Conservation (phyloP, 1,284 basidiomycete species). For the Ceratobasidium sp. region DNA sequence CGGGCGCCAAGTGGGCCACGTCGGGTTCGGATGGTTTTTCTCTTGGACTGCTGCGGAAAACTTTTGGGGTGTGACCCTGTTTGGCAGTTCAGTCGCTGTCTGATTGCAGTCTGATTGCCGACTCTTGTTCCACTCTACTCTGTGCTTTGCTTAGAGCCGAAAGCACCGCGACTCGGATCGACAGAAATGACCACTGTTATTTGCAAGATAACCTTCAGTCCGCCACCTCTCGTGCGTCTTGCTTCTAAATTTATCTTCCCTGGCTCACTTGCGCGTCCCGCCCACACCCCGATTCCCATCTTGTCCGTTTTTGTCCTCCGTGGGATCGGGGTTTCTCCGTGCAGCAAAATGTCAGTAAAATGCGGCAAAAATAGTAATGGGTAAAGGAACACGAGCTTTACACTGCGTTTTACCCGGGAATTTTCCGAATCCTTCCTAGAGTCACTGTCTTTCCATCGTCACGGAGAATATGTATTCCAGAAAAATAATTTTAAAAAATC, state of each 20-base stretch:
- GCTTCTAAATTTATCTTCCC: too few species aligned
- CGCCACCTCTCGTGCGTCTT: too few species aligned
- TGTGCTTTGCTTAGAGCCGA: neutral
- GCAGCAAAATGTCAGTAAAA: too few species aligned
- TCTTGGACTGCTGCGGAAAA: slow-evolving; percentile 1
- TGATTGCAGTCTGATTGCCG: neutral
- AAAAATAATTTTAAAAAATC: too few species aligned
- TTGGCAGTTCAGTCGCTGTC: neutral
- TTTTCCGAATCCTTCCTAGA: too few species aligned
- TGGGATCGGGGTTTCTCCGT: too few species aligned
- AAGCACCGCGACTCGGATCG: neutral
- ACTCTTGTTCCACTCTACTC: neutral
- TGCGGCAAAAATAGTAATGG: too few species aligned
- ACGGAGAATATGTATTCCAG: too few species aligned
- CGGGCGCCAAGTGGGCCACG: slow-evolving; percentile 13
- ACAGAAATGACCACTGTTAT: neutral
- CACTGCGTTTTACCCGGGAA: too few species aligned
- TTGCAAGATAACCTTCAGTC: slow-evolving; percentile 14
- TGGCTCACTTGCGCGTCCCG: neutral
- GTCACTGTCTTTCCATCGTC: too few species aligned
- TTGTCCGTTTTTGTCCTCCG: neutral
- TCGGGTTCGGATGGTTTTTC: neutral
- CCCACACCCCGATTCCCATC: slow-evolving; percentile 3
- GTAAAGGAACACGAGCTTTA: too few species aligned
- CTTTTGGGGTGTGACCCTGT: neutral